Conservation (phyloP, 495 filamentous ascomycete genomes). For the Platismatia glauca region DNA sequence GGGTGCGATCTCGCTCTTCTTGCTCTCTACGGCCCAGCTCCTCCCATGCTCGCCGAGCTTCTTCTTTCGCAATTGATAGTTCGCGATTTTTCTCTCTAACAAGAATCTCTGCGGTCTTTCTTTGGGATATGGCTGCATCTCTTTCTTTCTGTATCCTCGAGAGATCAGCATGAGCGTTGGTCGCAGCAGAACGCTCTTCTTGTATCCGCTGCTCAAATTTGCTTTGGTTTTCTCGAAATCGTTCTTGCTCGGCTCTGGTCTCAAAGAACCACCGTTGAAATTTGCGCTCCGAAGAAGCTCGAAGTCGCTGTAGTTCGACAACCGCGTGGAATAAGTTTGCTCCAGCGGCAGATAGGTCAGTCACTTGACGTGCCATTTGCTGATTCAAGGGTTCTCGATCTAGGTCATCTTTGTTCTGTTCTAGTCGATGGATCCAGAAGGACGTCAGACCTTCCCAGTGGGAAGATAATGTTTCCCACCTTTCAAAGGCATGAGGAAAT, state of each 20-base stretch:
- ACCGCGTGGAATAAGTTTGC: conserved; percentile 97
- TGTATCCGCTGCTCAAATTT: conserved; percentile 65
- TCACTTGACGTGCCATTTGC: conserved; percentile 88
- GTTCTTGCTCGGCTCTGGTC: conserved; percentile 79
- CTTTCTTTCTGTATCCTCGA: conserved; percentile 58
- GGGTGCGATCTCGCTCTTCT: conserved; percentile 87
- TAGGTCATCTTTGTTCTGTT: conserved; percentile 79
- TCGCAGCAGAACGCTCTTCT: conserved; percentile 58
- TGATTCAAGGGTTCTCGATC: conserved; percentile 71
- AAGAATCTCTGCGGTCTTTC: conserved; percentile 30
- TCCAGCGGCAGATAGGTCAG: conserved; percentile 88
- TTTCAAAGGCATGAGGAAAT: conserved; percentile 94
- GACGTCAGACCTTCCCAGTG: conserved; percentile 97
- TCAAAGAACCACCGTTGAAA: conserved; percentile 99
- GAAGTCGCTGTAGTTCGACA: conserved; percentile 89
- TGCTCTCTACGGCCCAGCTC: conserved; percentile 90
- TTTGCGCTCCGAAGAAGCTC: conserved; percentile 90
- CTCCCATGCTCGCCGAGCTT: conserved; percentile 93
- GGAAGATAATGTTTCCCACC: conserved; percentile 92
- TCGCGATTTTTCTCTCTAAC: conserved; percentile 82
- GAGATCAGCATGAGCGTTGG: conserved; percentile 53
- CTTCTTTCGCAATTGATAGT: conserved; percentile 88
- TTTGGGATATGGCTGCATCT: conserved; percentile 46
- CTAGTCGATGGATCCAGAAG: conserved; percentile 90
- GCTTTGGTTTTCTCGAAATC: conserved; percentile 72